Evolutionary conservation across 2,329 filamentous ascomycete species (phyloP).

Genomic region (Epichloe glyceriae): DNA sequence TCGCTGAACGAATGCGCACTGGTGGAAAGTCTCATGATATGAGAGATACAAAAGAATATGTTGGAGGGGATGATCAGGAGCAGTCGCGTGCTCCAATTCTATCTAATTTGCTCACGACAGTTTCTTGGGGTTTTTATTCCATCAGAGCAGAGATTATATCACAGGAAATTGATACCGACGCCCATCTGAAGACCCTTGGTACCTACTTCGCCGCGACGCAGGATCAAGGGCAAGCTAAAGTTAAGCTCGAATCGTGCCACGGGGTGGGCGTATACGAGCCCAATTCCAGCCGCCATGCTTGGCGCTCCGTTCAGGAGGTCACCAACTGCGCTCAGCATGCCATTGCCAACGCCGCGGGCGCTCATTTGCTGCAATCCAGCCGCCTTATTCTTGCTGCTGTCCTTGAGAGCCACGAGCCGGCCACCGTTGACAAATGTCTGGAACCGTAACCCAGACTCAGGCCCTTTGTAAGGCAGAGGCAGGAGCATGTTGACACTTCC

Average conservation of each 20-base stretch:
- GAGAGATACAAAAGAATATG: too few relatives aligned
- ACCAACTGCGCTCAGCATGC: slow-evolving; percentile 48
- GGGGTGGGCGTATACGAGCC: slow-evolving; percentile 88
- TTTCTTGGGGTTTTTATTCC: neutral
- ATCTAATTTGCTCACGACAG: neutral
- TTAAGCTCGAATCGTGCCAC: slow-evolving; percentile 92
- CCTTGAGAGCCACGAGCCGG: slow-evolving; percentile 63
- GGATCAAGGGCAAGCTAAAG: slow-evolving; percentile 75
- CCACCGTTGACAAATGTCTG: slow-evolving; percentile 90
- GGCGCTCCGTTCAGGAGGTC: slow-evolving; percentile 66
- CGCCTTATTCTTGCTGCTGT: slow-evolving; percentile 35
- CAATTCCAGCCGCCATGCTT: slow-evolving; percentile 75
- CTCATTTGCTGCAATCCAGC: slow-evolving; percentile 21
- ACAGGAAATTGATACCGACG: slow-evolving; percentile 94
- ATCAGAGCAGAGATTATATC: slow-evolving; percentile 15
- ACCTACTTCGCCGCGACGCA: slow-evolving; percentile 71
- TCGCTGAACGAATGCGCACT: neutral
- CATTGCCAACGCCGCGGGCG: slow-evolving; percentile 33
- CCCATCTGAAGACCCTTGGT: slow-evolving; percentile 89
- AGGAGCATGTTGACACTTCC: slow-evolving; percentile 76
- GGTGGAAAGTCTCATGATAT: too few relatives aligned
- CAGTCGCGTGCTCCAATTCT: neutral
- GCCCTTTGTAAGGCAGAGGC: slow-evolving; percentile 69
- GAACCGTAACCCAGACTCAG: slow-evolving; percentile 71
- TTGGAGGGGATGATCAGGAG: neutral